Percentiles rank a stretch among this genome's conserved stretches.
Evolutionary conservation across 768 basidiomycete species (phyloP).

Genomic region (Pisolithus microcarpus): DNA sequence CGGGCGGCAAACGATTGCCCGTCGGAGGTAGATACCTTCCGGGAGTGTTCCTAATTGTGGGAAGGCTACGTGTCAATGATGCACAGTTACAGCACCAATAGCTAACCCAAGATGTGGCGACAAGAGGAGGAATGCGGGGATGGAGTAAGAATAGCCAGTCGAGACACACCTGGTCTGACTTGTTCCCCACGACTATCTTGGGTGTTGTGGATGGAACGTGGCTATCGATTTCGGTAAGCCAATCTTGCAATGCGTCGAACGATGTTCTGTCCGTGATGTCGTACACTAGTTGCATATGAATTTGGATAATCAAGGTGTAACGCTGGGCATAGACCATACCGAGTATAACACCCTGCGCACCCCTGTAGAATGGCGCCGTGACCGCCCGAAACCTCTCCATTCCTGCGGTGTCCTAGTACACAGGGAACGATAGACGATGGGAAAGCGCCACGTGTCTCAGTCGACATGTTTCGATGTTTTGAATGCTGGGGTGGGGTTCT

Average conservation of each 20-base stretch:
- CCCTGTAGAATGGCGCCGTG: too few species aligned
- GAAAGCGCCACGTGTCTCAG: too few species aligned
- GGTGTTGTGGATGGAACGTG: constrained; percentile 38
- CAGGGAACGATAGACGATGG: too few species aligned
- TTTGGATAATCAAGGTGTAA: too few species aligned
- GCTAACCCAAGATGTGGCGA: too few species aligned
- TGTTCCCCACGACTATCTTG: too few species aligned
- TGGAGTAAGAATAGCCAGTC: neutral
- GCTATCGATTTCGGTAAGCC: constrained; percentile 90
- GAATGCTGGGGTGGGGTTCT: neutral
- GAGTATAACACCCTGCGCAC: too few species aligned
- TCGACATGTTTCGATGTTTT: too few species aligned
- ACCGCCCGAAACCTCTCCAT: too few species aligned
- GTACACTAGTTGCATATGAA: constrained; percentile 54
- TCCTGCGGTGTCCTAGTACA: too few species aligned
- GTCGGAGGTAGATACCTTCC: constrained; percentile 63
- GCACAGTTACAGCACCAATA: neutral
- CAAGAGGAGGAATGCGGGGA: neutral
- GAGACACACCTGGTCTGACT: constrained; percentile 19
- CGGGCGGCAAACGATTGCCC: too few species aligned
- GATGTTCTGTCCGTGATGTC: constrained; percentile 90
- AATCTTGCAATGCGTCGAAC: constrained; percentile 89
- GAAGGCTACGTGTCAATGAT: neutral
- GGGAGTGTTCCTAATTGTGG: constrained; percentile 64
- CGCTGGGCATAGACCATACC: too few species aligned